phyloP scores from a whole-genome alignment of 148 eudicot genomes.

The Persicaria maculosa region DNA sequence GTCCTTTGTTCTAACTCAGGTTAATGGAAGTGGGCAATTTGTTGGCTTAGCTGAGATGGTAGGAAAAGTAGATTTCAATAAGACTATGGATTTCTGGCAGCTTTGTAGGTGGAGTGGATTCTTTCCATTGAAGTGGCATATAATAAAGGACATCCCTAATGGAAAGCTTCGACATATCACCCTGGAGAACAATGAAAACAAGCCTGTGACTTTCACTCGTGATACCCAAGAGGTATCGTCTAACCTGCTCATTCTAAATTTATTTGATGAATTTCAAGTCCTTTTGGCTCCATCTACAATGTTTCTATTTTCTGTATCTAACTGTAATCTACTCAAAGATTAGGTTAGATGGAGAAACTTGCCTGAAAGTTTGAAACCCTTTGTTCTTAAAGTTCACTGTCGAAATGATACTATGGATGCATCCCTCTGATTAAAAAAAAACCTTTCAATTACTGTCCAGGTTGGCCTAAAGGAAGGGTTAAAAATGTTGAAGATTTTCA shows the following conservation, averaged over 20 bases:
- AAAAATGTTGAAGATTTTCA: conserved; percentile 81
- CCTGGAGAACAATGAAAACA: conserved; percentile 75
- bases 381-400: background rate
- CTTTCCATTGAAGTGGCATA: conserved; percentile 93
- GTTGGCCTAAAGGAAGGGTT: conserved; percentile 70
- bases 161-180: conserved; percentile 64
- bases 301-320: background rate
- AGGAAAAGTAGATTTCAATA: conserved; percentile 73
- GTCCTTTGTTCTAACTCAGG: conserved; percentile 33
- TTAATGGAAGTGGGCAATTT: conserved; percentile 93
- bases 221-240: conserved; percentile 82
- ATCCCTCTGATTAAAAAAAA: background rate
- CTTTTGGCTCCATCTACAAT: background rate
- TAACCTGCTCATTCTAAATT: background rate
- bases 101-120: conserved; percentile 90
- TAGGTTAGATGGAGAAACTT: too few species aligned
- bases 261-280: background rate
- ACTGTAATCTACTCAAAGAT: too few species aligned
- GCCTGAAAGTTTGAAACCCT: too few species aligned
- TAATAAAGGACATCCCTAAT: conserved; percentile 79
- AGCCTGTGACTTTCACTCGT: conserved; percentile 78
- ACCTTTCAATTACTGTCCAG: conserved; percentile 19
- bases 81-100: conserved; percentile 95
- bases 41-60: conserved; percentile 94
- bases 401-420: background rate